These are phyloP conservation scores for Xanthoconium separans DNA, from an alignment of 1,284 basidiomycete species.

Conservation along the genomic window DNA sequence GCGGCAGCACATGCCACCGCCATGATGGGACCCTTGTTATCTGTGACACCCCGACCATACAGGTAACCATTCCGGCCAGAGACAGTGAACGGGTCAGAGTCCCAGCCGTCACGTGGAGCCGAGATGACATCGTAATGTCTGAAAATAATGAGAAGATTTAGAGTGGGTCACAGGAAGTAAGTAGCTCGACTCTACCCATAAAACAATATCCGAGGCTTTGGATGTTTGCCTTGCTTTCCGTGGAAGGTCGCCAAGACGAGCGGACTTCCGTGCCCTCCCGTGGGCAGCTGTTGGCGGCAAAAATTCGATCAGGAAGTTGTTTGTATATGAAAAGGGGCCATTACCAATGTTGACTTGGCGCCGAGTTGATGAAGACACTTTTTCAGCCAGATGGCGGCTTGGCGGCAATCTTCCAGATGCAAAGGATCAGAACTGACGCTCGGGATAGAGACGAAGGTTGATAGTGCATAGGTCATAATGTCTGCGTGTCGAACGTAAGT, in stretches of 20 bases:
- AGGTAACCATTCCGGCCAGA: slow-evolving; percentile 89
- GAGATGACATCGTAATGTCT: slow-evolving; percentile 94
- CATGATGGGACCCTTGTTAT: slow-evolving; percentile 93
- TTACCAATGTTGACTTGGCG: slow-evolving; percentile 71
- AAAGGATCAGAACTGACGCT: slow-evolving; percentile 74
- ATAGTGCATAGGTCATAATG: slow-evolving; percentile 69
- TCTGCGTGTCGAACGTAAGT: slow-evolving; percentile 40
- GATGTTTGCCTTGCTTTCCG: slow-evolving; percentile 56
- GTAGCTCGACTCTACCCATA: slow-evolving; percentile 59
- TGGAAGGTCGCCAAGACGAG: slow-evolving; percentile 85
- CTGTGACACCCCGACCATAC: slow-evolving; percentile 90
- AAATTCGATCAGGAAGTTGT: background rate
- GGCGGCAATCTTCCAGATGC: slow-evolving; percentile 86
- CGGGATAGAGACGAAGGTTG: slow-evolving; percentile 85
- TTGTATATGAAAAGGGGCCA: slow-evolving; percentile 19
- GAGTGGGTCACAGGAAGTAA: background rate
- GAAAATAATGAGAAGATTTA: slow-evolving; percentile 4
- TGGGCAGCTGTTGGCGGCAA: slow-evolving; percentile 51
- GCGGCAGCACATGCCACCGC: slow-evolving; percentile 90
- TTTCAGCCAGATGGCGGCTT: slow-evolving; percentile 88
- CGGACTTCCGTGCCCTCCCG: slow-evolving; percentile 68
- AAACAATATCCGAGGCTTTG: slow-evolving; percentile 76
- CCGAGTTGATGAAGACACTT: slow-evolving; percentile 86
- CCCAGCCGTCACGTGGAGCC: slow-evolving; percentile 75
- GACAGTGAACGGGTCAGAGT: slow-evolving; percentile 82